phyloP scores from a whole-genome alignment of 192 early-diverging fungal genomes.

The Coemansia sp. region DNA sequence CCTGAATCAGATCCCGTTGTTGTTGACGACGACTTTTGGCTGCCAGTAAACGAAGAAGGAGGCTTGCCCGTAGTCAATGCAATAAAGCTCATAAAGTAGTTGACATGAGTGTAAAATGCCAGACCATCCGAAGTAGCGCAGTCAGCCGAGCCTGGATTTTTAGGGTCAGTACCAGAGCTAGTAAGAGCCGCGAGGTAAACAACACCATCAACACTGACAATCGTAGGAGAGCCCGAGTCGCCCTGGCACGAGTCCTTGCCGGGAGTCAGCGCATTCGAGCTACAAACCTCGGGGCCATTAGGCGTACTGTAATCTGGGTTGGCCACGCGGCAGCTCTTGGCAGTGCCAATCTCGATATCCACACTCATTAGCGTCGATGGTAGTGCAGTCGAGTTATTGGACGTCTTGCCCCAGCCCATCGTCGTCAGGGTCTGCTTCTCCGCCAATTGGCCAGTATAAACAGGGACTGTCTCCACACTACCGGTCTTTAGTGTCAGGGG shows the following conservation, averaged over 20 bases:
- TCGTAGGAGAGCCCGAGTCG: slow-evolving; percentile 48
- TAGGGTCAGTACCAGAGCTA: slow-evolving; percentile 41
- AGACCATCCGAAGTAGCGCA: slow-evolving; percentile 41
- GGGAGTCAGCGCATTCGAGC: slow-evolving; percentile 45
- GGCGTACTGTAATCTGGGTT: slow-evolving; percentile 25
- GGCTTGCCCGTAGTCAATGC: slow-evolving; percentile 15
- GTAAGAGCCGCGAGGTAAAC: slow-evolving; percentile 35
- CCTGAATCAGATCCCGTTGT: neutral
- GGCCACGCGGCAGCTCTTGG: slow-evolving; percentile 22
- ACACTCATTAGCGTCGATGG: slow-evolving; percentile 32
- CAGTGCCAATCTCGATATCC: slow-evolving; percentile 30
- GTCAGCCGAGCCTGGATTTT: slow-evolving; percentile 27
- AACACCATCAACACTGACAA: slow-evolving; percentile 19
- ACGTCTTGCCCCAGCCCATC: slow-evolving; percentile 56
- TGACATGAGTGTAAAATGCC: slow-evolving; percentile 52
- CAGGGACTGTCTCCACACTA: neutral
- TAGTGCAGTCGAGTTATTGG: slow-evolving; percentile 20
- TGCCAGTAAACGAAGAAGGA: neutral
- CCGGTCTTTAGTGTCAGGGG: neutral
- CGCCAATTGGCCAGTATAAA: slow-evolving; percentile 35
- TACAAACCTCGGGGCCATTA: slow-evolving; percentile 45
- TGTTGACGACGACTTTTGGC: neutral
- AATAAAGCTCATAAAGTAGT: slow-evolving; percentile 47
- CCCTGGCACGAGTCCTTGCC: slow-evolving; percentile 57
- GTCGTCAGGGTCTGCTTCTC: slow-evolving; percentile 32